Percentiles rank a stretch among this genome's conserved stretches.
Evolutionary conservation across 148 eudicot genomes (phyloP).

Genomic region (Polygonum maritimum): DNA sequence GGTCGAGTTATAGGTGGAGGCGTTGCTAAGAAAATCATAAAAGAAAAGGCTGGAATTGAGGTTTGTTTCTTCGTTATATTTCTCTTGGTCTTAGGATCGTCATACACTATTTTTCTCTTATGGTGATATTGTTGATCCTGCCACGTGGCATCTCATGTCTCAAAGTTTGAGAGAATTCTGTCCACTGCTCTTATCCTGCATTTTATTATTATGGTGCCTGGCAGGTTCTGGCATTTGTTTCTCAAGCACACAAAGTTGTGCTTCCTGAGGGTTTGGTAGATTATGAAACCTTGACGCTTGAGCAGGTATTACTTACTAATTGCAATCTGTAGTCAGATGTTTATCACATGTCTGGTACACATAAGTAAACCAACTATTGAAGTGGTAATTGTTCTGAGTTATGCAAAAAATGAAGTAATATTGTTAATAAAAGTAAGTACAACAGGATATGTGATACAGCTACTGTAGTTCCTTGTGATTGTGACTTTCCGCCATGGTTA

Average conservation of each 20-base stretch:
- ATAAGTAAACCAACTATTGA: not conserved
- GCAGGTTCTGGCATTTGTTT: conserved; percentile 90
- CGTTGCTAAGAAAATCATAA: conserved; percentile 86
- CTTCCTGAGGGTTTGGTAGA: conserved; percentile 72
- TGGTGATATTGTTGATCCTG: not conserved
- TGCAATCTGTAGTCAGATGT: no score
- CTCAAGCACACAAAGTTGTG: conserved; percentile 87
- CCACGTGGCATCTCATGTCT: not conserved
- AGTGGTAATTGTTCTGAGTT: not conserved
- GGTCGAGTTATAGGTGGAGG: conserved; percentile 99
- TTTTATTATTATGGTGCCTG: conserved; percentile 5
- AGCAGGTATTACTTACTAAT: conserved; percentile 42
- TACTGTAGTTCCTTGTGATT: not conserved
- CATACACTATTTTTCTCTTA: not conserved
- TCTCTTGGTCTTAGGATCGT: not conserved
- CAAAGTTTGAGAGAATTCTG: not conserved
- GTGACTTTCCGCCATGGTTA: not conserved
- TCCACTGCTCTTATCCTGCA: not conserved
- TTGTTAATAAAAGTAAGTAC: not conserved
- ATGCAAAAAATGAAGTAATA: not conserved
- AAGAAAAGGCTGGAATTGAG: conserved; percentile 72
- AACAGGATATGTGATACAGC: not conserved
- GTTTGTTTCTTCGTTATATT: conserved; percentile 23
- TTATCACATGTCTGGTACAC: no score
- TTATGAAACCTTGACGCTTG: conserved; percentile 68